Conservation (phyloP, 2,329 filamentous ascomycete species). For the Stemphylium lycopersici region DNA sequence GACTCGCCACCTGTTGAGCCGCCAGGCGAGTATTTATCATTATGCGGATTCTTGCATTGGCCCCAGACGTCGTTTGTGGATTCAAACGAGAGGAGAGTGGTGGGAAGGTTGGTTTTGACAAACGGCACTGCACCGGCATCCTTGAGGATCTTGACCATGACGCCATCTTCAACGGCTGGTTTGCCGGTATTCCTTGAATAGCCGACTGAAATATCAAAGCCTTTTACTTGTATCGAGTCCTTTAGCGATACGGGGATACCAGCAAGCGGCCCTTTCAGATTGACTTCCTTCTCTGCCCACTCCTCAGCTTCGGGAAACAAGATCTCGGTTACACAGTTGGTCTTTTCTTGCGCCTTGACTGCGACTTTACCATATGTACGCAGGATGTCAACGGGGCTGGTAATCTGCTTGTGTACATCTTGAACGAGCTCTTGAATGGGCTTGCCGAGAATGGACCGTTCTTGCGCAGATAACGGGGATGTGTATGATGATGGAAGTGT, state of each 20-base stretch:
- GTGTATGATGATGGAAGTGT: conserved; percentile 70
- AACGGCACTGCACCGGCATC: conserved; percentile 89
- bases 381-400: conserved; percentile 75
- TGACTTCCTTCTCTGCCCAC: conserved; percentile 68
- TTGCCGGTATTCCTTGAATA: conserved; percentile 77
- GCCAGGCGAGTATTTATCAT: conserved; percentile 81
- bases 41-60: conserved; percentile 80
- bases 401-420: conserved; percentile 72
- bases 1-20: conserved; percentile 87
- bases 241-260: conserved; percentile 89
- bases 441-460: conserved; percentile 71
- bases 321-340: conserved; percentile 89
- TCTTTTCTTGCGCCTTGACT: conserved; percentile 80
- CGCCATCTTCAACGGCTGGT: conserved; percentile 69
- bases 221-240: conserved; percentile 75
- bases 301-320: conserved; percentile 78
- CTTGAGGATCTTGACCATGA: conserved; percentile 77
- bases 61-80: conserved; percentile 84
- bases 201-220: conserved; percentile 82
- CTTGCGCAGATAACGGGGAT: conserved; percentile 65
- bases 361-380: conserved; percentile 86
- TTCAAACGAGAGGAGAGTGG: conserved; percentile 86
- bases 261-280: conserved; percentile 80
- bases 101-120: conserved; percentile 89
- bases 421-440: conserved; percentile 80